Percentiles rank a stretch among this genome's conserved stretches.
These are phyloP conservation scores for Solanum rostratum DNA, from an alignment of 257 asterid species.

Conservation along the genomic window DNA sequence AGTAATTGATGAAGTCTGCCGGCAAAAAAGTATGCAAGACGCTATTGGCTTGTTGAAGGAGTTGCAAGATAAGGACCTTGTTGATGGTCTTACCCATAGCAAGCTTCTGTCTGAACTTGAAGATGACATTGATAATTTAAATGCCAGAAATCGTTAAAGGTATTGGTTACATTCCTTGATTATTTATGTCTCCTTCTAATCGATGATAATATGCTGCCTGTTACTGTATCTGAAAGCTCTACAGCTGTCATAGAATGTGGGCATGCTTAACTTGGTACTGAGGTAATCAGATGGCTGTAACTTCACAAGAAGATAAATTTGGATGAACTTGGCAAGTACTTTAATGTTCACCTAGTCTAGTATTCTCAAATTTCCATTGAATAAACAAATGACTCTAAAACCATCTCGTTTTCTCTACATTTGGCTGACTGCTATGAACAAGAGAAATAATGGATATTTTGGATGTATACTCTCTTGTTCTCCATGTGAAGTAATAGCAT, in stretches of 20 bases:
- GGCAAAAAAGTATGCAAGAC: slow-evolving; percentile 33
- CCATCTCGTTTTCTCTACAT: neutral
- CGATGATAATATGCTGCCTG: neutral
- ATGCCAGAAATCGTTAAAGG: slow-evolving; percentile 19
- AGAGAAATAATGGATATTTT: neutral
- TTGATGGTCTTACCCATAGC: slow-evolving; percentile 34
- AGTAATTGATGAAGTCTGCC: slow-evolving; percentile 56
- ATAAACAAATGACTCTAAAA: neutral
- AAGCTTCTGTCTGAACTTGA: slow-evolving; percentile 45
- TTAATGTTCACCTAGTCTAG: neutral
- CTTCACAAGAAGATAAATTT: neutral
- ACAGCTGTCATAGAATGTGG: neutral
- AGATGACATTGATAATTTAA: slow-evolving; percentile 21
- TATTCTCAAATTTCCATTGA: neutral
- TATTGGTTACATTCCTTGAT: neutral
- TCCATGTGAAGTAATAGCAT: neutral
- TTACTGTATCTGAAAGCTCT: neutral
- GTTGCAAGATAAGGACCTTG: slow-evolving; percentile 41
- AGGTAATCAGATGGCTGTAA: neutral
- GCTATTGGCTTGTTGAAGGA: slow-evolving; percentile 48
- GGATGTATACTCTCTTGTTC: neutral
- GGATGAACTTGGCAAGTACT: neutral
- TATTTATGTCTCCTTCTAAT: neutral
- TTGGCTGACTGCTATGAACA: neutral
- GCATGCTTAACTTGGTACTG: neutral